These are phyloP conservation scores for Dactylellina leptospora DNA, from an alignment of 2,329 filamentous ascomycete genomes.

Conservation along the genomic window DNA sequence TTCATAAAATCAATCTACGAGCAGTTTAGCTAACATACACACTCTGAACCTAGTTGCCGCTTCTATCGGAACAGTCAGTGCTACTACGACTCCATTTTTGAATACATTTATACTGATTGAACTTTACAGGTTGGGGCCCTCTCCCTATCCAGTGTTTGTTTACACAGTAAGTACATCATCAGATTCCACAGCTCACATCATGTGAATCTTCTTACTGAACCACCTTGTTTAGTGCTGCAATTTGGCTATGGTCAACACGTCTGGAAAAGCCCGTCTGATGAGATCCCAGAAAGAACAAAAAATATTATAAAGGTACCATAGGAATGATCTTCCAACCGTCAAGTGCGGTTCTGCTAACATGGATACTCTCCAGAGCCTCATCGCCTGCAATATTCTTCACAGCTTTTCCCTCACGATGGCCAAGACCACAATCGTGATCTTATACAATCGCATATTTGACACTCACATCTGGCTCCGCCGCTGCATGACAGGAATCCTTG, in stretches of 20 bases:
- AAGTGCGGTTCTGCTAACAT: too few species aligned
- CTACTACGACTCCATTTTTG: background rate
- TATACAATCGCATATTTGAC: slow-evolving; percentile 41
- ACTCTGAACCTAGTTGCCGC: slow-evolving; percentile 6
- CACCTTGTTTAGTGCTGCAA: slow-evolving; percentile 9
- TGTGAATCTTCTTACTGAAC: too few species aligned
- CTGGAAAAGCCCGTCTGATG: background rate
- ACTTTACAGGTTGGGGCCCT: background rate
- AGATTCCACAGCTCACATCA: too few species aligned
- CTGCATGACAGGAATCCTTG: slow-evolving; percentile 1
- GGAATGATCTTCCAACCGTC: too few species aligned
- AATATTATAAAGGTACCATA: background rate
- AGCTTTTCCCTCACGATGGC: slow-evolving; percentile 21
- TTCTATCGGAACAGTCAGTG: slow-evolving; percentile 7
- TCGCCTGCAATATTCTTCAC: slow-evolving; percentile 24
- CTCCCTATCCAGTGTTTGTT: background rate
- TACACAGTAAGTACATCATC: slow-evolving; percentile 6
- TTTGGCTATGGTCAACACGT: slow-evolving; percentile 29
- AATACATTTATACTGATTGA: background rate
- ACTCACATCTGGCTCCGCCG: slow-evolving; percentile 10
- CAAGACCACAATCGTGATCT: slow-evolving; percentile 28
- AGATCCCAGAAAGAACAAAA: slow-evolving; percentile 8
- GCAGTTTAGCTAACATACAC: background rate
- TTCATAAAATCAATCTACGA: background rate
- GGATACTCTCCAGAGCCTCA: slow-evolving; percentile 14